phyloP scores from a whole-genome alignment of 805 yeast genomes.

The Pichia manshurica region DNA sequence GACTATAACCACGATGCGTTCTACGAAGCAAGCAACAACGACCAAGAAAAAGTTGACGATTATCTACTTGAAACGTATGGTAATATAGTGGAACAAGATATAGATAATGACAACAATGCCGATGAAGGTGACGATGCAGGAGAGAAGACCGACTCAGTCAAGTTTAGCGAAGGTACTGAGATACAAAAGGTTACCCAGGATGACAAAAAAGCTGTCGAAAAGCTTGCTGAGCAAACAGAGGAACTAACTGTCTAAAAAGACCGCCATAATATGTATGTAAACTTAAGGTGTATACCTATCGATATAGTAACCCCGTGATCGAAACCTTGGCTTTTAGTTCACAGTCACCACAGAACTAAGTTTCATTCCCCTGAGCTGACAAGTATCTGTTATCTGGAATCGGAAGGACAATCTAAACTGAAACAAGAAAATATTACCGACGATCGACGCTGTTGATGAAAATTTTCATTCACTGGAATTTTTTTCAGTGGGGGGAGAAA shows the following conservation, averaged over 20 bases:
- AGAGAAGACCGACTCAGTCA: conserved; percentile 19
- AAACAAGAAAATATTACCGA: too few species aligned
- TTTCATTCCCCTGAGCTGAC: too few species aligned
- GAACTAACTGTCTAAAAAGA: conserved; percentile 16
- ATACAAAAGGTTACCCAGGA: conserved; percentile 45
- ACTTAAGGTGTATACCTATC: too few species aligned
- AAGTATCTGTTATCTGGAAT: too few species aligned
- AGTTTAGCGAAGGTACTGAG: conserved; percentile 46
- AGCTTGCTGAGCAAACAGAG: conserved; percentile 25
- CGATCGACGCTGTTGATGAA: not conserved
- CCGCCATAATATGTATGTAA: too few species aligned
- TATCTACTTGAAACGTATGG: conserved; percentile 64
- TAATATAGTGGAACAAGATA: conserved; percentile 55
- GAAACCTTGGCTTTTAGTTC: too few species aligned
- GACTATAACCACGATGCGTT: conserved; percentile 73
- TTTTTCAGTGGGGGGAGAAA: too few species aligned
- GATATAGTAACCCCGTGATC: too few species aligned
- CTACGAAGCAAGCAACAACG: conserved; percentile 81
- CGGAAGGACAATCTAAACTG: too few species aligned
- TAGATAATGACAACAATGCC: conserved; percentile 33
- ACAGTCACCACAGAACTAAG: too few species aligned
- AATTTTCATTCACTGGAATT: not conserved
- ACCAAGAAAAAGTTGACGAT: conserved; percentile 68
- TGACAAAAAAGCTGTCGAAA: conserved; percentile 36
- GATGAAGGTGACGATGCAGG: conserved; percentile 26